Percentiles rank a stretch among this genome's conserved stretches.
phyloP scores from a whole-genome alignment of 2,329 filamentous ascomycete species.

The Drechslerella stenobrocha region DNA sequence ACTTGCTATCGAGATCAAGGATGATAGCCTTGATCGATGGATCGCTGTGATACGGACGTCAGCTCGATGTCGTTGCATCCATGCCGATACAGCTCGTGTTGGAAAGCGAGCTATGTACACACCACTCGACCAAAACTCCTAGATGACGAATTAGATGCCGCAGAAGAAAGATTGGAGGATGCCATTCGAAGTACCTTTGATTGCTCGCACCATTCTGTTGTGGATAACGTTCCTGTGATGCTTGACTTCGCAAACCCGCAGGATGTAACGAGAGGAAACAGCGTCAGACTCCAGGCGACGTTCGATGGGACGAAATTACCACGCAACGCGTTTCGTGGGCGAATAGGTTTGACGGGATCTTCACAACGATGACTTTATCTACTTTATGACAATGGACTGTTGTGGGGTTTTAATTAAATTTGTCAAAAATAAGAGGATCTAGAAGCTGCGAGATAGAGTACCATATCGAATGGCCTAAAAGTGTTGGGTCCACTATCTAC shows the following conservation, averaged over 20 bases:
- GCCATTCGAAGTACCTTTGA: conserved; percentile 48
- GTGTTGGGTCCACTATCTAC: too few species aligned
- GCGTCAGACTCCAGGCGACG: not conserved
- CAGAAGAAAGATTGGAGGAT: not conserved
- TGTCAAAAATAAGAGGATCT: too few species aligned
- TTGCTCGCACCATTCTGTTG: conserved; percentile 50
- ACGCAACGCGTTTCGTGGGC: conserved; percentile 3
- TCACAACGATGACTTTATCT: too few species aligned
- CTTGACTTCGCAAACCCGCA: not conserved
- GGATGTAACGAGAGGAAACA: not conserved
- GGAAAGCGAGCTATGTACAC: not conserved
- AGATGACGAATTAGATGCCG: conserved; percentile 11
- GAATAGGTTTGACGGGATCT: too few species aligned
- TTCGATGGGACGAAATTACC: conserved; percentile 1
- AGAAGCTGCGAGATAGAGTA: too few species aligned
- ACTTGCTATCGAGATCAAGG: conserved; percentile 52
- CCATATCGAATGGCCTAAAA: too few species aligned
- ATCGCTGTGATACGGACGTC: conserved; percentile 38
- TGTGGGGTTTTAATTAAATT: too few species aligned
- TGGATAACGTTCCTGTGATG: not conserved
- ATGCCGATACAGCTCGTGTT: not conserved
- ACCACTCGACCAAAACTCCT: conserved; percentile 53
- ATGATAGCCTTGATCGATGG: conserved; percentile 54
- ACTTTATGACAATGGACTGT: too few species aligned
- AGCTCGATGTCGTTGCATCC: not conserved